Base-by-base conservation (phyloP, 352 stramenopile species). In the Salisapilia sapeloensis region DNA sequence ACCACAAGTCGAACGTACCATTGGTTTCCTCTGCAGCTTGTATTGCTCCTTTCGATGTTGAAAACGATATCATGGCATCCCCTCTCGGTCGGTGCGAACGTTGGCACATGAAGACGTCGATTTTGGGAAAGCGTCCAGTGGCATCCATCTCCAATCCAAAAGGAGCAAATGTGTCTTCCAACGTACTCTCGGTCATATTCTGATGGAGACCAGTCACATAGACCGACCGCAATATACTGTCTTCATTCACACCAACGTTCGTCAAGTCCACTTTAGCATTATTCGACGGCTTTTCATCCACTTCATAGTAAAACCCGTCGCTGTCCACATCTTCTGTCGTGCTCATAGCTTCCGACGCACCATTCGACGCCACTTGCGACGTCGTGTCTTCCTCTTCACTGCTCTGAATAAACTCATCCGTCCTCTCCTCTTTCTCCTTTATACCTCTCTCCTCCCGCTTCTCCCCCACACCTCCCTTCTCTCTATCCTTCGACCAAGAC, bases 181-280 rank as follows among this genome's bases (percentile, higher is more conserved):
- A 51, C 20, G 59, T 42, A 13, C 56, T 54, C 28, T 59, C 56
- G 25, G 48, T 46, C 12, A 67, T 50, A 7, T 46, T 50, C 3
- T 47, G 56, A 12, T 64, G 66, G 12, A 83, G 38, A 4, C 62
- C 64, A 4, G 53, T 59, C 14, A 79, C 60, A 33, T 83, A 83
- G 14, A 83, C 50, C 11, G 56, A 56, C 5, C 49, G 60, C 19
- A 42, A 30, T 24, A 65, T 44, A 9, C 61, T 21, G 9, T 41
- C 33, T 23, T 55, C 44, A 33, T 83, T 50, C 2, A 78, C 42
- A 11, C 38, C 14, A 4, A 83, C 37, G 19, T 17, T 53, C 7
- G 49, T 41, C 12, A 82, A 33, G 19, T 72, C 44, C 25, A 38
- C 48, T 55, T 36, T 12, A 25, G 18, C 29, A 43, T 41, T 33